Evolutionary conservation across 495 filamentous ascomycete genomes (phyloP), one percentile per base, ranked within the genome.

Genomic region (Aspergillus egyptiacus): DNA sequence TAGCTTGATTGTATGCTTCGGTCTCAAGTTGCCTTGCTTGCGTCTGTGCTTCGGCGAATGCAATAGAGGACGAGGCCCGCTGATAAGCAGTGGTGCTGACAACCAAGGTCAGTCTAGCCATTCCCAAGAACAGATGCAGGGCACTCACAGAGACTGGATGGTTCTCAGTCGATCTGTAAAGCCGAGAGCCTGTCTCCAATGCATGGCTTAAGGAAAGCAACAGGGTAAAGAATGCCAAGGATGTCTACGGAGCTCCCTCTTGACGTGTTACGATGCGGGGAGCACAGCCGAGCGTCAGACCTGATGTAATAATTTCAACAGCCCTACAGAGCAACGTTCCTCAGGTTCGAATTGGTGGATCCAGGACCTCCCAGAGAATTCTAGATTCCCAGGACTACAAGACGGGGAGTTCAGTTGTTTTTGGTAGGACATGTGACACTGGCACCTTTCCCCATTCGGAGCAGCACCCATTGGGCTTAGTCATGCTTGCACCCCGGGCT

Each of bases 91-190:
- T 61, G 20, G 71, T 74, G 44, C 79, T 82, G 53, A 38, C 18
- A 11, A 37, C 24, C 32, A 28, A 55, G 23, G 41, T 50, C 15
- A 38, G 27, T 2, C 17, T 34, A n/a, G 7, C 18, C 5, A 19
- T 17, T 6, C 5, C 10, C 5, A 31, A 5, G 37, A 35, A 24
- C 14, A 6, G 19, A 36, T 36, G 10, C 15, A 39, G 34, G 34
- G 23, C 27, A 52, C 71, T 63, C 44, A 73, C 71, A 74, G 64
- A 23, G 71, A 69, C 55, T 74, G 69, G 38, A 79, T 75, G 11
- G 59, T 58, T 32, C 59, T 60, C 40, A 83, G 59, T 41, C 79
- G 64, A 32, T 77, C 74, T 15, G 76, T 67, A 56, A 83, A 82
- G 9, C 67, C 67, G 46, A 81, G 48, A 2, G 52, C 27, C 11